These are phyloP conservation scores for Trematosphaeria pertusa DNA, from an alignment of 2,329 filamentous ascomycete genomes.

Conservation along the genomic window DNA sequence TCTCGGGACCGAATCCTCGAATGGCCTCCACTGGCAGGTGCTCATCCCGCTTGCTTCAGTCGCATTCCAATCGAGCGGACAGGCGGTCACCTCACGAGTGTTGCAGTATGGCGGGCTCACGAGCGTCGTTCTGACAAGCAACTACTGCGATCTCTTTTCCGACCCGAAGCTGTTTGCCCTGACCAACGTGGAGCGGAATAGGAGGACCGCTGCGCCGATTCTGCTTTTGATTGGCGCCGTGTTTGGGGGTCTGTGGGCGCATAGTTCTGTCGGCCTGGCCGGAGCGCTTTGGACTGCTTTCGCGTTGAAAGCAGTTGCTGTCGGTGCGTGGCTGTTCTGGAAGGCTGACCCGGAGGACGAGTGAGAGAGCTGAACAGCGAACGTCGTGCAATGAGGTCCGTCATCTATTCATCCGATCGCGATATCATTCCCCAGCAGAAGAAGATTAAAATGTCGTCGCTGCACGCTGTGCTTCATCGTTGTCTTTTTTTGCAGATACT, in stretches of 20 bases:
- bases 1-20: conserved; percentile 45
- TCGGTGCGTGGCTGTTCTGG: conserved; percentile 53
- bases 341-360: conserved; percentile 42
- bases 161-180: conserved; percentile 61
- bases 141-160: conserved; percentile 81
- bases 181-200: conserved; percentile 61
- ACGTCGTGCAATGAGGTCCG: not conserved
- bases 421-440: not conserved
- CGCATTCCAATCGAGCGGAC: conserved; percentile 79
- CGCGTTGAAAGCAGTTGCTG: conserved; percentile 47
- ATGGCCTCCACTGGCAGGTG: conserved; percentile 57
- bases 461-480: no score
- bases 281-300: conserved; percentile 59
- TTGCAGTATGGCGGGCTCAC: conserved; percentile 74
- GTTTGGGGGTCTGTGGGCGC: conserved; percentile 62
- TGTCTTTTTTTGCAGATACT: no score
- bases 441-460: no score
- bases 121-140: conserved; percentile 80
- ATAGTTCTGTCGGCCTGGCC: conserved; percentile 58
- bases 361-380: no score
- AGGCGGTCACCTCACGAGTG: conserved; percentile 76
- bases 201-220: conserved; percentile 58
- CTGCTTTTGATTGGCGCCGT: conserved; percentile 62
- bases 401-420: not conserved
- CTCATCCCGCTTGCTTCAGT: conserved; percentile 72